Base-by-base conservation (phyloP, 371 early-diverging fungal genomes). In the Apophysomyces trapeziformis region DNA sequence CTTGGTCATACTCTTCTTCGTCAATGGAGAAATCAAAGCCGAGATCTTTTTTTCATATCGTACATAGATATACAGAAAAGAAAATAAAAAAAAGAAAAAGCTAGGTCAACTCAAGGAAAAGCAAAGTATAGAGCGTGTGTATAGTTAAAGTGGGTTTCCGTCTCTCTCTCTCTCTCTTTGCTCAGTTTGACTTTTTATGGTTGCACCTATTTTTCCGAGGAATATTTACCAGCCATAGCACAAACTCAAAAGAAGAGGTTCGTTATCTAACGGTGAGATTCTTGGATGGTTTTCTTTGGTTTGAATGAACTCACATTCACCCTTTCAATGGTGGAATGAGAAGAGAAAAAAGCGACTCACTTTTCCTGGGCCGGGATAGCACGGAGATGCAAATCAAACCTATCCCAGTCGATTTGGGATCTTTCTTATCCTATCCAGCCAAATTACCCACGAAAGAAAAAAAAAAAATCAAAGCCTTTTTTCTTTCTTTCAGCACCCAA, bases 21-120 rank as follows among this genome's bases (percentile, higher is more conserved):
- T 80, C 80, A 63, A 74, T 74, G 43, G 75, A 56, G 63, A 80
- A 77, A 65, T 80, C 80, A 65, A 77, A 80, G 58, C 80, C 80
- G 75, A 80, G 80, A 71, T 80, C 80, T 80, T 41, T 26, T 59
- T 32, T 16, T 21, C 39, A n/a, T 41, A 58, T 38, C 14, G 32
- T 26, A 26, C 32, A 26, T 26, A 26, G 3, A 26, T 26, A 26
- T 26, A 26, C 2, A 26, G 32, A 26, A 26, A 26, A 26, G 1
- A 21, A 21, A 21, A 21, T 21, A 26, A 45, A 8, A 41, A 41
- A 41, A 41, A 41, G 4, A 13, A 11, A 13, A 13, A 5, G 16
- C 21, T 50, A 18, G 54, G 54, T 50, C 54, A 50, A 50, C 21
- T 50, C 11, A 41, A 41, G 13, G 41, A 13, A 41, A 7, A 13